Evolutionary conservation across 1,284 basidiomycete species (phyloP), one percentile per base, ranked within the genome.

Genomic region (Microbotryum scabiosae): DNA sequence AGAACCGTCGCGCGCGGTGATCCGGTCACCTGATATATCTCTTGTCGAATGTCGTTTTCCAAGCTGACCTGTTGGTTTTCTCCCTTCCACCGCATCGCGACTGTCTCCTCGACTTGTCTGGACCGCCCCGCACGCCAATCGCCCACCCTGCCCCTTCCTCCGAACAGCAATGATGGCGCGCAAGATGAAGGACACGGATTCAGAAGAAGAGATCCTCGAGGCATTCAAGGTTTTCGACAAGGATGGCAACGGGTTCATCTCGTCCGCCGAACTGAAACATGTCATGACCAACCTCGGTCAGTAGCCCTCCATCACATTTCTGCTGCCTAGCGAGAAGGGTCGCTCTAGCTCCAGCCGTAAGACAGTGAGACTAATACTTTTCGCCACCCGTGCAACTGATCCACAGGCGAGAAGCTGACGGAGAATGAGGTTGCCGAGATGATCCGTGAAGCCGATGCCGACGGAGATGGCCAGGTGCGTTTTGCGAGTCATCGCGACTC

Each of bases 361-460:
- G 32, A 16, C 16, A 14, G 28, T 30, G 44, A n/a, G 50, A 26
- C 23, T 45, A 10, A n/a, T n/a, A n/a, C n/a, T n/a, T n/a, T n/a
- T n/a, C n/a, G n/a, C n/a, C n/a, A 10, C 4, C 16, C 41, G 36
- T 32, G 9, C 49, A 21, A 2, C 51, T 20, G 7, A 16, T 20
- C 32, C 9, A 25, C 41, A 73, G 73, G 76, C 56, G 93, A 97
- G 80, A 93, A 92, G 77, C 80, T 97, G 60, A 85, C 90, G 20
- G 91, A 97, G 72, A 83, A 78, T 44, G 94, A 97, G 78, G 90
- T 97, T 64, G 88, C 93, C 70, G 91, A 96, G 79, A 97, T 98
- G 94, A 97, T 98, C 76, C 84, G 91, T 61, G 94, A 97, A 78
- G 94, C 94, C 58, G 94, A 98, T 76, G 84, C 90, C 56, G 92